Evolutionary conservation across 805 yeast genomes (phyloP).

Genomic region (Candida verbasci): DNA sequence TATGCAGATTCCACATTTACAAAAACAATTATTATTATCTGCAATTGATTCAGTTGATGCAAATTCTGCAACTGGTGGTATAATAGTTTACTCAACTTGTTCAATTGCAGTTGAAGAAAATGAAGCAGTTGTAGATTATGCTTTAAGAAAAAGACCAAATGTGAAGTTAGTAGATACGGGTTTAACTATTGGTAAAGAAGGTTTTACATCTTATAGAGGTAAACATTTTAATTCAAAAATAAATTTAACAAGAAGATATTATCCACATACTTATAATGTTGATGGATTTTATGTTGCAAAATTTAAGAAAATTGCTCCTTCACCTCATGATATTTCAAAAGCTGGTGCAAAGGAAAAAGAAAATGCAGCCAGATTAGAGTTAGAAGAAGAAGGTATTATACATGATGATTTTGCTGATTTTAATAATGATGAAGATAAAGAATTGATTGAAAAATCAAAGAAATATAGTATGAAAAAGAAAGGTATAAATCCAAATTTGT

Average conservation of each 20-base stretch:
- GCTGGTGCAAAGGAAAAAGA: slow-evolving; percentile 90
- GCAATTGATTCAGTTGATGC: slow-evolving; percentile 98
- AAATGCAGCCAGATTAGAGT: slow-evolving; percentile 73
- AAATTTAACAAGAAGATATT: slow-evolving; percentile 85
- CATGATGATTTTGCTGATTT: slow-evolving; percentile 83
- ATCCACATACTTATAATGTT: slow-evolving; percentile 97
- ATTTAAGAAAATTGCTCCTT: slow-evolving; percentile 83
- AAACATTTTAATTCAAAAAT: slow-evolving; percentile 78
- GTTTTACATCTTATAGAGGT: slow-evolving; percentile 90
- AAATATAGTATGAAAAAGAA: slow-evolving; percentile 61
- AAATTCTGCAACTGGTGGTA: slow-evolving; percentile 85
- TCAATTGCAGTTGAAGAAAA: slow-evolving; percentile 98
- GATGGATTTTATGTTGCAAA: slow-evolving; percentile 98
- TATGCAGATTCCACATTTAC: slow-evolving; percentile 93
- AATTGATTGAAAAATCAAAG: slow-evolving; percentile 64
- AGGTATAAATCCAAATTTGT: slow-evolving; percentile 64
- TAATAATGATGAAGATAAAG: slow-evolving; percentile 70
- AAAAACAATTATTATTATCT: slow-evolving; percentile 85
- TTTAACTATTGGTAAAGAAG: slow-evolving; percentile 90
- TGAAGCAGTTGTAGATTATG: slow-evolving; percentile 98
- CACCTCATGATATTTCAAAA: slow-evolving; percentile 78
- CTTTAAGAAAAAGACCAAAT: slow-evolving; percentile 92
- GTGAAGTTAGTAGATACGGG: slow-evolving; percentile 92
- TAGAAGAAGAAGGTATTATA: slow-evolving; percentile 75
- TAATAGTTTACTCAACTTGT: slow-evolving; percentile 95